These are phyloP conservation scores for Nemania sp. DNA, from an alignment of 2,329 filamentous ascomycete genomes.

Conservation along the genomic window DNA sequence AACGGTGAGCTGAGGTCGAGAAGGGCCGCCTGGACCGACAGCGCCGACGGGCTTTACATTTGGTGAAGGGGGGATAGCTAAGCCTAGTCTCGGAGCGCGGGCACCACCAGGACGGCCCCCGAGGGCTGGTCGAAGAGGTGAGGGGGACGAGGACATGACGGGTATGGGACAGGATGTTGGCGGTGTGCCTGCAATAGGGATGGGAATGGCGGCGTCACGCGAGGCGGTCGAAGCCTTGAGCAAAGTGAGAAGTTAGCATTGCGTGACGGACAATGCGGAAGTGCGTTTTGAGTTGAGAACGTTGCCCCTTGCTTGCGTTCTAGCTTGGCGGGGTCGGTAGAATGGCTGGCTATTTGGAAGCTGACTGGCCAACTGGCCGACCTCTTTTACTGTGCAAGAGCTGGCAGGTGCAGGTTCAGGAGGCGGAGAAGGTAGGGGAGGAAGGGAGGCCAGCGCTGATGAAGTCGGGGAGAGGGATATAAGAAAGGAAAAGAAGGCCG, in stretches of 20 bases:
- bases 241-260: constrained; percentile 35
- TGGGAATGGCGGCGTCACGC: constrained; percentile 31
- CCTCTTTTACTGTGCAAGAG: too few relatives aligned
- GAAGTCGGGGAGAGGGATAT: not conserved
- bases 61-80: constrained; percentile 87
- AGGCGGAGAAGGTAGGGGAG: constrained; percentile 1
- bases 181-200: constrained; percentile 31
- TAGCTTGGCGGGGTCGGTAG: too few relatives aligned
- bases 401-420: too few relatives aligned
- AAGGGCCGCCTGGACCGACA: constrained; percentile 46
- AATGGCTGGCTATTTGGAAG: too few relatives aligned
- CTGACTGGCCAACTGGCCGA: too few relatives aligned
- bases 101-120: constrained; percentile 65
- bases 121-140: constrained; percentile 81
- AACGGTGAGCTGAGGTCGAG: constrained; percentile 70
- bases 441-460: constrained; percentile 3
- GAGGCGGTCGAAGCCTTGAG: constrained; percentile 34
- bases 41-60: constrained; percentile 75
- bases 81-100: constrained; percentile 75
- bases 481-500: constrained; percentile 7
- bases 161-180: constrained; percentile 44
- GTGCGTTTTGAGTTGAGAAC: not conserved
- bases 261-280: constrained; percentile 22
- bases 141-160: constrained; percentile 75
- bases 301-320: too few relatives aligned